Base-by-base conservation (phyloP, 2,329 filamentous ascomycete genomes). In the Helotiales sp. region DNA sequence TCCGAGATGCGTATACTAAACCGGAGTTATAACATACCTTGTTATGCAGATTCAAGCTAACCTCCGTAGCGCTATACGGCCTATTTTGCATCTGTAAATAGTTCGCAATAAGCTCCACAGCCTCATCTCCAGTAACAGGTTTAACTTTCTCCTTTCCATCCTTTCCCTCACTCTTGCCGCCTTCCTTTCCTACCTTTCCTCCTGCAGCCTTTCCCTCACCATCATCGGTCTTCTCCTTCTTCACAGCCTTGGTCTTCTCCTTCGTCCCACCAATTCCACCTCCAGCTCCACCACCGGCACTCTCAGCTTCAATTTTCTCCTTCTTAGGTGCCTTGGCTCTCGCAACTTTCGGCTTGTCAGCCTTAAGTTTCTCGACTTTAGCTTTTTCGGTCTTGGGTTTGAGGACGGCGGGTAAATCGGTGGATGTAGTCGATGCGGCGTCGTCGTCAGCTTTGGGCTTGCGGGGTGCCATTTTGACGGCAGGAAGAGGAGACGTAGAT, bases 41-140 rank as follows among this genome's bases (percentile, higher is more conserved):
- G 15, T 88, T 87, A 73, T 87, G 86, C 47, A 90, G 79, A 76
- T 90, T 89, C 13, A 83, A 80, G 63, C 85, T 87, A 49, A 89
- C 80, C 57, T 90, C 87, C 54, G 82, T 85, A 54, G 78, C 78
- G 59, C 77, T 78, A 74, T 79, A 80, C 50, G 79, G 79, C 22
- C 79, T 71, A 73, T 81, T 81, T 69, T 80, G 77, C 61, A 74
- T 71, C 61, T 68, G 73, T 63, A 81, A 72, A 72, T 81, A 81
- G 63, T 71, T 68, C 61, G 76, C 60, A 49, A 81, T 77, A 50
- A 80, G 57, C 37, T 75, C 71, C 55, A 74, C 70, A 34, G 79
- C 79, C 75, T 77, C 73, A 22, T 76, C 73, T 5, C 74, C 75
- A 17, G 65, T 74, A 26, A 76, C 68, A 17, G 73, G 55, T 47